phyloP scores from a whole-genome alignment of 257 asterid species.

The Lantana camara region DNA sequence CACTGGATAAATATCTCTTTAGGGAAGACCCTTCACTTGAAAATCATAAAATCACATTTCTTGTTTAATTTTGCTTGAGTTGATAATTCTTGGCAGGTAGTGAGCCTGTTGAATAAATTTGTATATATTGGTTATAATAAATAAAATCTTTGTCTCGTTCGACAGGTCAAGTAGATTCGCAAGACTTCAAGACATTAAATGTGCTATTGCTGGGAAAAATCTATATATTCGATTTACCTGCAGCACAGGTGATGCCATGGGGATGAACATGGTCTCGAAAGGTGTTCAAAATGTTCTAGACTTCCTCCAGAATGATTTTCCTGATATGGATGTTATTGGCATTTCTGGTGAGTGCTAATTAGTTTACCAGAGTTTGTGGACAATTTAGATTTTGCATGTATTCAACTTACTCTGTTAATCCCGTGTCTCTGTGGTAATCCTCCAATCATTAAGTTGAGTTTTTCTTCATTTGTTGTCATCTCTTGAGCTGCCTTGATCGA shows the following conservation, averaged over 20 bases:
- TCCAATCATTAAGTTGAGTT: background rate
- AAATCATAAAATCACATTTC: background rate
- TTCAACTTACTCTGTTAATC: background rate
- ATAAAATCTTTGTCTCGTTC: constrained; percentile 10
- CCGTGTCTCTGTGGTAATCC: background rate
- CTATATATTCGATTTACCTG: constrained; percentile 72
- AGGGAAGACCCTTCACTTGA: background rate
- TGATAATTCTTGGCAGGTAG: background rate
- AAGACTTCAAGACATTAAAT: constrained; percentile 62
- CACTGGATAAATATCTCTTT: background rate
- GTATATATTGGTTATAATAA: background rate
- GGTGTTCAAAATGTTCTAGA: constrained; percentile 87
- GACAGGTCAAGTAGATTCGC: constrained; percentile 90
- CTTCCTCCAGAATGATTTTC: constrained; percentile 69
- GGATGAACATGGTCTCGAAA: constrained; percentile 97
- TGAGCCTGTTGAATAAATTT: background rate
- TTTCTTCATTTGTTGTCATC: background rate
- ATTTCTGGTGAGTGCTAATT: constrained; percentile 62
- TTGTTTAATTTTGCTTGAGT: constrained; percentile 8
- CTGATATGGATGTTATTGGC: constrained; percentile 88
- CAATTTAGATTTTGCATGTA: background rate
- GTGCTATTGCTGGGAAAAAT: constrained; percentile 81
- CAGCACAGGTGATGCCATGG: constrained; percentile 96
- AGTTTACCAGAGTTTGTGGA: constrained; percentile 10
- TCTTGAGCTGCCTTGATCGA: background rate